A percentile compares a stretch with the other conserved stretches of the same genome.
Evolutionary conservation across 2,329 filamentous ascomycete species (phyloP).

Genomic region (Alternaria sp.): DNA sequence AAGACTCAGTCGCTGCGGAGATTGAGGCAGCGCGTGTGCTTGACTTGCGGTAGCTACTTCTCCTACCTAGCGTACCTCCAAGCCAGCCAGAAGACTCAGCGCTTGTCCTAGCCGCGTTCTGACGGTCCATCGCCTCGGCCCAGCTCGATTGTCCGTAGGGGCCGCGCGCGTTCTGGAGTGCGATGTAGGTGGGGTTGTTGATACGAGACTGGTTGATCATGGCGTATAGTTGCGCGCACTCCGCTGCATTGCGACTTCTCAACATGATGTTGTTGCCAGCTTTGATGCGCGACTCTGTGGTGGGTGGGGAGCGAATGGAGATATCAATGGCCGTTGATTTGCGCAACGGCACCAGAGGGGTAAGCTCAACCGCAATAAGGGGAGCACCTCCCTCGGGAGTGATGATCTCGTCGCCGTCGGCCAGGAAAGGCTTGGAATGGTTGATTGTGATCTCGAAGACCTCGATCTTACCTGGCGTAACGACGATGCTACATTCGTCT

Average conservation of each 20-base stretch:
- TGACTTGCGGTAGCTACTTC: conserved; percentile 62
- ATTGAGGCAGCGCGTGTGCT: conserved; percentile 62
- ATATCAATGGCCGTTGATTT: conserved; percentile 93
- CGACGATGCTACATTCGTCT: conserved; percentile 67
- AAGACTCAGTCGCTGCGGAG: conserved; percentile 74
- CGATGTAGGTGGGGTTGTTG: conserved; percentile 89
- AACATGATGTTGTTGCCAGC: conserved; percentile 85
- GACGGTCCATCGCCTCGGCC: conserved; percentile 60
- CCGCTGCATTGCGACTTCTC: conserved; percentile 75
- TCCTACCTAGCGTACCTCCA: conserved; percentile 56
- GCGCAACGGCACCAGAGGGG: conserved; percentile 86
- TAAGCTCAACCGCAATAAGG: conserved; percentile 79
- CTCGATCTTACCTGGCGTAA: conserved; percentile 70
- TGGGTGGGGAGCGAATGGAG: conserved; percentile 87
- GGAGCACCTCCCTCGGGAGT: conserved; percentile 53
- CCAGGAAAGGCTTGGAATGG: conserved; percentile 52
- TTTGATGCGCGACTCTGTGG: conserved; percentile 72
- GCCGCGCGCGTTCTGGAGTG: conserved; percentile 75
- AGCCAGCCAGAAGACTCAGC: conserved; percentile 55
- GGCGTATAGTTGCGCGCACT: conserved; percentile 82
- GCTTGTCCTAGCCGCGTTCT: conserved; percentile 53
- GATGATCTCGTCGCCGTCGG: conserved; percentile 50
- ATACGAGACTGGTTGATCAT: conserved; percentile 88
- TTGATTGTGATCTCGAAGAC: conserved; percentile 63
- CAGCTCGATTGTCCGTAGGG: conserved; percentile 54